Evolutionary conservation across 805 yeast genomes (phyloP), one percentile per base, ranked within the genome.

Genomic region (Candida hispaniensis): DNA sequence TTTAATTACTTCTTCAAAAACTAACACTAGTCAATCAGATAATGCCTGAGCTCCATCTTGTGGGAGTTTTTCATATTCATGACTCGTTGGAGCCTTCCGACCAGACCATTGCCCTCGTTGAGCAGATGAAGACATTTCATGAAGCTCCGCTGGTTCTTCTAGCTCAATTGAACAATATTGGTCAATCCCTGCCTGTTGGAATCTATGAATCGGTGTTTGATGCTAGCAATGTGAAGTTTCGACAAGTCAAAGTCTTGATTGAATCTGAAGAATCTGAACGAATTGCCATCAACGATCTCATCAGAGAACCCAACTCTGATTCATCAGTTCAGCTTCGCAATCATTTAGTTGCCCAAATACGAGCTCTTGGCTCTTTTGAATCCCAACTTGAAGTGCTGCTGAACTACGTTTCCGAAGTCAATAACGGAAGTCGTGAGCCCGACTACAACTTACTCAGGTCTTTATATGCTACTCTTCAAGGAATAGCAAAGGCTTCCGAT

Each of bases 1-100:
- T 13, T 16, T 10, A 27, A 18, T 23, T 26, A 21, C 19, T 20
- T 7, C 15, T 30, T 14, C 26, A 14, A 9, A 17, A 29, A 27
- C n/a, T 30, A 24, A 28, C 22, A 6, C 30, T 18, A 14, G 20
- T 28, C 26, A 18, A 19, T 18, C 25, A 49, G 54, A 44, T 42
- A 41, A 46, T 51, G 40, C 56, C 58, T 3, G 42, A 43, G 8
- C 47, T 52, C 15, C 54, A 55, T 6, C 40, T 56, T 9, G 35
- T 57, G 8, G 61, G 61, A 6, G 51, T 57, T 58, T 58, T 52
- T 36, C 40, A 44, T 15, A 44, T 54, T 3, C 26, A 18, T 13
- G 28, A 28, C 2, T 18, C 28, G 11, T 17, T 39, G 12, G 18
- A 14, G 12, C 44, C 42, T 7, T 30, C 35, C 8, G 38, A 30